Percentiles rank a stretch among this genome's conserved stretches.
Evolutionary conservation across 306 rosid species (phyloP).

Genomic region (Quercus ilex): DNA sequence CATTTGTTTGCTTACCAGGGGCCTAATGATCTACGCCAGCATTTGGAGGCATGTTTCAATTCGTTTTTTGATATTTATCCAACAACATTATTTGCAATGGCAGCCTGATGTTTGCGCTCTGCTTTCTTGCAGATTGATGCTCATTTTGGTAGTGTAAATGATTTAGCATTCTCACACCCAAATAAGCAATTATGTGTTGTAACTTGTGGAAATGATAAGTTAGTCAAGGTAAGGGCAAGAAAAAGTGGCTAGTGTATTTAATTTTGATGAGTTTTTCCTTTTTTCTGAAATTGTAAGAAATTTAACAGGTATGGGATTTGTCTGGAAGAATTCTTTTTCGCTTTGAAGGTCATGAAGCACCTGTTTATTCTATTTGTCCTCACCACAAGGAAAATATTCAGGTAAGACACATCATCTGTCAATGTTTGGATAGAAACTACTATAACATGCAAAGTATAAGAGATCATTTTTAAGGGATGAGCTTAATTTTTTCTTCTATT

Average conservation of each 20-base stretch:
- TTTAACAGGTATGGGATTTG: slow-evolving; percentile 77
- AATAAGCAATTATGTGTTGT: slow-evolving; percentile 72
- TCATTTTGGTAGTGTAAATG: slow-evolving; percentile 84
- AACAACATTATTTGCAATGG: slow-evolving; percentile 22
- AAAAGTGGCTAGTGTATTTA: neutral
- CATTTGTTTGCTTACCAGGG: slow-evolving; percentile 65
- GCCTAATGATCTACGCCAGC: slow-evolving; percentile 62
- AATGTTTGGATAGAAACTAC: neutral
- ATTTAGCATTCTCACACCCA: slow-evolving; percentile 85
- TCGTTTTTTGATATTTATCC: neutral
- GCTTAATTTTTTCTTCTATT: neutral
- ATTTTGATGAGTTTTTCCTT: neutral
- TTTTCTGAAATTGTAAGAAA: neutral
- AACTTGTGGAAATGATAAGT: slow-evolving; percentile 85
- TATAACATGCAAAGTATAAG: neutral
- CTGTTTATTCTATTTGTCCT: slow-evolving; percentile 89
- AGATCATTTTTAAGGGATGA: neutral
- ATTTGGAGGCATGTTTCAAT: slow-evolving; percentile 46
- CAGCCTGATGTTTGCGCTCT: slow-evolving; percentile 17
- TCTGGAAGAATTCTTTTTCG: slow-evolving; percentile 54
- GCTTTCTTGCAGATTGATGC: slow-evolving; percentile 65
- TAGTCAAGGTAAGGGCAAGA: slow-evolving; percentile 59
- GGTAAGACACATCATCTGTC: slow-evolving; percentile 35
- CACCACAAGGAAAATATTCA: slow-evolving; percentile 83
- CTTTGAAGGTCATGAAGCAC: slow-evolving; percentile 88